These are phyloP conservation scores for Carex cristatella DNA, from an alignment of 176 grass and related monocot genomes.

Conservation along the genomic window DNA sequence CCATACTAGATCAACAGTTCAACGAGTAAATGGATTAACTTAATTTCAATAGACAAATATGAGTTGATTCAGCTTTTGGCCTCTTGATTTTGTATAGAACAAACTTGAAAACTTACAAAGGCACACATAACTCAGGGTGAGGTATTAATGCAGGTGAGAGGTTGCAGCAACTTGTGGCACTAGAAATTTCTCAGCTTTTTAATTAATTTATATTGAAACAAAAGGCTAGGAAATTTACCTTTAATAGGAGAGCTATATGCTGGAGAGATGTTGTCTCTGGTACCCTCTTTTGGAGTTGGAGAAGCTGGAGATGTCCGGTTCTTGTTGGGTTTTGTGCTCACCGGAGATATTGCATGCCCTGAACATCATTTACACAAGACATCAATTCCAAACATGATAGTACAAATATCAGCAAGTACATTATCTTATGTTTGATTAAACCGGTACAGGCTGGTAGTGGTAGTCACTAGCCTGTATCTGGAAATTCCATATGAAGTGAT, in stretches of 20 bases:
- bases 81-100: background rate
- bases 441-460: background rate
- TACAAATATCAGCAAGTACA: background rate
- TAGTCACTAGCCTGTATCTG: background rate
- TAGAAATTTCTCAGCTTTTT: background rate
- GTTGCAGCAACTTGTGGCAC: background rate
- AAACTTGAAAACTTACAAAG: background rate
- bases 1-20: background rate
- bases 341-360: slow-evolving; percentile 37
- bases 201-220: background rate
- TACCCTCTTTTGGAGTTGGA: slow-evolving; percentile 43
- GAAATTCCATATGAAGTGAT: background rate
- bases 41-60: background rate
- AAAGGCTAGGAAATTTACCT: slow-evolving; percentile 31
- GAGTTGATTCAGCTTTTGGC: background rate
- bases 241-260: slow-evolving; percentile 37
- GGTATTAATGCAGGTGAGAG: slow-evolving; percentile 3
- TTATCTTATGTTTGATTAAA: background rate
- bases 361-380: slow-evolving; percentile 20
- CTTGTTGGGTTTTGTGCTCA: slow-evolving; percentile 31
- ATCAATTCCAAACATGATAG: slow-evolving; percentile 7
- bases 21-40: background rate
- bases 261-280: slow-evolving; percentile 18
- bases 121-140: background rate
- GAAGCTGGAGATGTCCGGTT: slow-evolving; percentile 27